phyloP scores from a whole-genome alignment of 2,329 filamentous ascomycete species.

The Cucurbitaria berberidis region DNA sequence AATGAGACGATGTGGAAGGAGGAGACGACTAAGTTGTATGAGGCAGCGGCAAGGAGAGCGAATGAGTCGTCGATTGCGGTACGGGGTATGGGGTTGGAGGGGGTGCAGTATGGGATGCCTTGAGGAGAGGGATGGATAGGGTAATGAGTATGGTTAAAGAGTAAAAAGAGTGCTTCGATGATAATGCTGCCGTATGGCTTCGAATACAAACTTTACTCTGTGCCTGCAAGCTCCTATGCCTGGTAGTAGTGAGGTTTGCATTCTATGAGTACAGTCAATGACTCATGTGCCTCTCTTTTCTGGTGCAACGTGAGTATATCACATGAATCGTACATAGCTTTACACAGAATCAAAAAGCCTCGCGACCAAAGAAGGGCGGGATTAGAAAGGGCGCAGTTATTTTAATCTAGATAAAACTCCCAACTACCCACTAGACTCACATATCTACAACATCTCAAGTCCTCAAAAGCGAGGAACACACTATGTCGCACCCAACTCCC shows the following conservation, averaged over 20 bases:
- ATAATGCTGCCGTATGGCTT: background rate
- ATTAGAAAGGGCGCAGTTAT: background rate
- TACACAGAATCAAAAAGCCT: no score
- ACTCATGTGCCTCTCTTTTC: background rate
- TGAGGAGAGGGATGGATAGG: background rate
- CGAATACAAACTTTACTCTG: no score
- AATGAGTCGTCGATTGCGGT: background rate
- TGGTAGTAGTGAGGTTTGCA: no score
- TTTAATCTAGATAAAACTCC: no score
- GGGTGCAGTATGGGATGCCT: background rate
- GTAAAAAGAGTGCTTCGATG: background rate
- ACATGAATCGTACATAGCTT: background rate
- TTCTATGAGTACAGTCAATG: background rate
- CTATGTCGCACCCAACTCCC: background rate
- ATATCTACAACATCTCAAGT: no score
- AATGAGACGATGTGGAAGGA: constrained; percentile 64
- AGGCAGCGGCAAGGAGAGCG: constrained; percentile 48
- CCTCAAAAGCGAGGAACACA: background rate
- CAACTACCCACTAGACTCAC: no score
- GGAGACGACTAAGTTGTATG: constrained; percentile 66
- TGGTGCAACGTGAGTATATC: background rate
- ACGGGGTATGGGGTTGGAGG: background rate
- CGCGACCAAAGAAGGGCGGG: background rate
- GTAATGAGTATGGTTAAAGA: background rate
- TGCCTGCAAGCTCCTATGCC: no score